Base-by-base conservation (phyloP, 2,329 filamentous ascomycete species). In the Ophiostoma tasmaniense region DNA sequence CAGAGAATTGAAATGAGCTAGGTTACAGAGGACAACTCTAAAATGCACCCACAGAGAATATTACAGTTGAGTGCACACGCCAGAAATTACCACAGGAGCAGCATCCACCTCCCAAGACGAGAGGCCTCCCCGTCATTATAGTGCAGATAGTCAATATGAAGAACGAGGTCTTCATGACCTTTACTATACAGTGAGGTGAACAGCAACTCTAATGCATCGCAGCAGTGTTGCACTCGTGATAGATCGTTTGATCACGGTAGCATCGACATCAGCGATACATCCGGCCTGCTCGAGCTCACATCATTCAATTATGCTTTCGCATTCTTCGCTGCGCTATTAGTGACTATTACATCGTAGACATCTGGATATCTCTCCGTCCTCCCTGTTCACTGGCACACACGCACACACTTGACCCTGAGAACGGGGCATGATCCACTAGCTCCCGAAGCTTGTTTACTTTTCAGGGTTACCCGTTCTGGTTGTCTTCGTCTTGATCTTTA, bases 371-470 rank as follows among this genome's bases (percentile, higher is more conserved):
- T 8, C 20, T 45, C 42, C 42, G 42, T 45, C 42, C n/a, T 45
- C 42, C 42, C 42, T 45, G 42, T 20, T 45, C 42, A 59, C 81
- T 80, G 62, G 87, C 76, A 71, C 83, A 82, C 17, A 20, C 11
- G 17, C 42, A 45, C 42, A 45, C 42, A 45, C 42, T 45, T n/a
- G 42, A 45, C 42, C 42, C 42, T 45, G 42, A 45, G 52, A 61
- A 61, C 22, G 22, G 52, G 52, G 22, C 28, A 61, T 25, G 52
- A 61, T 61, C 52, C 52, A 30, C 52, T 61, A 61, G 52, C 52
- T 61, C 52, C 52, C 52, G 52, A 61, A 61, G 52, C 52, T 61
- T 61, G 22, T 61, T 17, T 61, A 25, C 52, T 17, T 61, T 61
- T 28, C 28, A 25, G 52, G 52, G 22, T 61, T 61, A 22, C 10